Percentiles rank a stretch among this genome's conserved stretches.
Evolutionary conservation across 2,329 filamentous ascomycete genomes (phyloP).

Genomic region (Setomelanomma holmii): DNA sequence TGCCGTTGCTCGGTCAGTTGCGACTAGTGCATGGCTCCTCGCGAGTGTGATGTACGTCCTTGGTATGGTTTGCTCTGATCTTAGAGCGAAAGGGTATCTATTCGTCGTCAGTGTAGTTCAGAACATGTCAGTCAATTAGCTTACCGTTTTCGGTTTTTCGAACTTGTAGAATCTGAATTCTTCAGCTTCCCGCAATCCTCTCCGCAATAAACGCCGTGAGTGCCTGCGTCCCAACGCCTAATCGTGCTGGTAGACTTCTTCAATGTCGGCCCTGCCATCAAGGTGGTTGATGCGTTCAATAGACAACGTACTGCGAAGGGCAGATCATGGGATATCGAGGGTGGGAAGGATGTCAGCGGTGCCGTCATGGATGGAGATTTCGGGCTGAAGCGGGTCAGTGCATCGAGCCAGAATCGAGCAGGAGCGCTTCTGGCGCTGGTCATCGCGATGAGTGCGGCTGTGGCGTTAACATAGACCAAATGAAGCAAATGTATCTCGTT

Average conservation of each 20-base stretch:
- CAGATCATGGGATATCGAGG: too few species aligned
- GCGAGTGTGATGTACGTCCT: too few species aligned
- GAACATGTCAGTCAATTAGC: too few species aligned
- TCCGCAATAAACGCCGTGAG: background rate
- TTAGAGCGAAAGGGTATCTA: too few species aligned
- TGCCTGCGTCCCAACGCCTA: background rate
- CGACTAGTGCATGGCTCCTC: too few species aligned
- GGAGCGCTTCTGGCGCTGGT: background rate
- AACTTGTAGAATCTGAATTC: background rate
- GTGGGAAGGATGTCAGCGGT: background rate
- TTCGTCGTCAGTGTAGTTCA: too few species aligned
- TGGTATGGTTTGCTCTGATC: too few species aligned
- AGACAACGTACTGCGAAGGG: slow-evolving; percentile 42
- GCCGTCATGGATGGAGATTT: background rate
- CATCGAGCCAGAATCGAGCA: background rate
- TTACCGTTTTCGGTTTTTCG: too few species aligned
- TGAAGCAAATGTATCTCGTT: too few species aligned
- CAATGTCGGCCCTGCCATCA: slow-evolving; percentile 71
- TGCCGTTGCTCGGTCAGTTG: too few species aligned
- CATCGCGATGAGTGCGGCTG: background rate
- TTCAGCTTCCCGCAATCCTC: background rate
- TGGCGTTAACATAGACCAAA: too few species aligned
- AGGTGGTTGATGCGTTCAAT: slow-evolving; percentile 73
- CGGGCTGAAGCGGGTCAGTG: background rate
- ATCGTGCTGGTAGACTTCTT: slow-evolving; percentile 80